phyloP scores from a whole-genome alignment of 202 grass and related monocot species.

The Setaria italica region DNA sequence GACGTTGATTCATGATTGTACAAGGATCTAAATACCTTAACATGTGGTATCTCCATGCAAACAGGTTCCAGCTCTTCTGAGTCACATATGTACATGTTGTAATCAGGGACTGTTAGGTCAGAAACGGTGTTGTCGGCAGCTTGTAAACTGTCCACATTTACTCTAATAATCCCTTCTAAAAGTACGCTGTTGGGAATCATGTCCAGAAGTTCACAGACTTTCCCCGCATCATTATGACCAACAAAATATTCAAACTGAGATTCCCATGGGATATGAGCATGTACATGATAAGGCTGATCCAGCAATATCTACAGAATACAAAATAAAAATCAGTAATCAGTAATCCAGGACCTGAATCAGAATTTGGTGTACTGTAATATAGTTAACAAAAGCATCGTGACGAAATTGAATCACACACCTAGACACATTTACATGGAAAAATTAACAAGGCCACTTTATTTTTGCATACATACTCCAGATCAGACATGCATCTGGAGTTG shows the following conservation, averaged over 20 bases:
- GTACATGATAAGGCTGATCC: slow-evolving; percentile 67
- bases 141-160: slow-evolving; percentile 66
- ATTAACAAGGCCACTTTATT: background rate
- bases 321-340: slow-evolving; percentile 41
- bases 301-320: slow-evolving; percentile 76
- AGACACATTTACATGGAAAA: slow-evolving; percentile 5
- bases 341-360: slow-evolving; percentile 32
- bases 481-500: background rate
- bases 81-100: slow-evolving; percentile 72
- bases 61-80: slow-evolving; percentile 77
- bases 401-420: background rate
- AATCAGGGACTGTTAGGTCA: slow-evolving; percentile 49
- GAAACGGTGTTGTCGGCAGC: slow-evolving; percentile 25
- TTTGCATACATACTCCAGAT: background rate
- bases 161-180: slow-evolving; percentile 73
- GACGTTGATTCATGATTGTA: slow-evolving; percentile 60
- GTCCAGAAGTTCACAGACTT: slow-evolving; percentile 69
- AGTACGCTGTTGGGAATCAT: slow-evolving; percentile 66
- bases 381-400: slow-evolving; percentile 26
- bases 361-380: slow-evolving; percentile 14
- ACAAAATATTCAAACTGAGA: slow-evolving; percentile 86
- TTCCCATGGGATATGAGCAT: slow-evolving; percentile 76
- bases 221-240: slow-evolving; percentile 64
- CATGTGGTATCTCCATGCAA: slow-evolving; percentile 73
- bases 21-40: slow-evolving; percentile 71